Conservation (phyloP, 257 asterid species). For the Misopates orontium region DNA sequence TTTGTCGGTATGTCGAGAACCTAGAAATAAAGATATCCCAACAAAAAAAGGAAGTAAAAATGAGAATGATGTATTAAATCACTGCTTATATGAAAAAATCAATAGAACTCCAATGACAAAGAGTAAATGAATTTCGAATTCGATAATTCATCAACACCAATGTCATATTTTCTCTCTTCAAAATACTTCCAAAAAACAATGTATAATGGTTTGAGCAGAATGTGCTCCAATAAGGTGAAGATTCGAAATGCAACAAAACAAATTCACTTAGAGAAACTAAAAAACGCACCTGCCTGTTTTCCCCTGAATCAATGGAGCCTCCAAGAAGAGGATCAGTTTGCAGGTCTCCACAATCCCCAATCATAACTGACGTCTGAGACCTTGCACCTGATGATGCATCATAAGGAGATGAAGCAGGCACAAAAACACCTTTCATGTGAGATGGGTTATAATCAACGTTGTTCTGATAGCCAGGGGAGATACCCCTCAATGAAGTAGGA, state of each 20-base stretch:
- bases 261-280: slow-evolving; percentile 29
- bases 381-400: slow-evolving; percentile 63
- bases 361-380: slow-evolving; percentile 66
- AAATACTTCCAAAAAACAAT: background rate
- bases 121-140: background rate
- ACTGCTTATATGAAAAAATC: slow-evolving; percentile 13
- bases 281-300: slow-evolving; percentile 65
- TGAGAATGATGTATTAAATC: slow-evolving; percentile 24
- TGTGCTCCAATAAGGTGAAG: slow-evolving; percentile 14
- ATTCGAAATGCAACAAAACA: slow-evolving; percentile 17
- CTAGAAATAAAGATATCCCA: slow-evolving; percentile 45
- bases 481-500: slow-evolving; percentile 58
- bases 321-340: slow-evolving; percentile 83
- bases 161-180: background rate
- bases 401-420: slow-evolving; percentile 72
- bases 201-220: background rate
- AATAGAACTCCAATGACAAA: slow-evolving; percentile 14
- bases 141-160: background rate
- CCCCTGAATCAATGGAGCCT: slow-evolving; percentile 62
- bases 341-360: slow-evolving; percentile 72
- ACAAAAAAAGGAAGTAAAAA: slow-evolving; percentile 13
- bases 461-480: slow-evolving; percentile 58
- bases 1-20: slow-evolving; percentile 63
- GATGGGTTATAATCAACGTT: slow-evolving; percentile 51
- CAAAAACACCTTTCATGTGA: slow-evolving; percentile 59